Evolutionary conservation across 192 early-diverging fungal genomes (phyloP).

Genomic region (Haplosporangium gracile): DNA sequence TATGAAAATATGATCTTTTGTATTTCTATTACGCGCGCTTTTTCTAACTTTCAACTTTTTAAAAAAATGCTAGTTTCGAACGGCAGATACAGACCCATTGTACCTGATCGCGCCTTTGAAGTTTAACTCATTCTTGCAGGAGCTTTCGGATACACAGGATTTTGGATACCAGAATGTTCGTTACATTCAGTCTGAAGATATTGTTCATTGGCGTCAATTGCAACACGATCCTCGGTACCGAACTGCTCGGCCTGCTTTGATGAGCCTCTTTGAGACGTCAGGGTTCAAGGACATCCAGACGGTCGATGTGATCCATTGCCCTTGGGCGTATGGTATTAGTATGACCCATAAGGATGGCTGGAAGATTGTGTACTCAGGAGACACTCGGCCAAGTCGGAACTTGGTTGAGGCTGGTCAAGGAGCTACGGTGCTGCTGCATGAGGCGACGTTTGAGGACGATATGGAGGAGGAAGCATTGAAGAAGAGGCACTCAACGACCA

Average conservation of each 20-base stretch:
- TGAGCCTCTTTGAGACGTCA: slow-evolving; percentile 45
- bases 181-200: slow-evolving; percentile 66
- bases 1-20: neutral
- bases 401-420: slow-evolving; percentile 77
- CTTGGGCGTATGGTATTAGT: slow-evolving; percentile 84
- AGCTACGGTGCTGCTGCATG: slow-evolving; percentile 89
- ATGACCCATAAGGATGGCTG: slow-evolving; percentile 77
- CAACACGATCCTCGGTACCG: slow-evolving; percentile 6
- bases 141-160: slow-evolving; percentile 77
- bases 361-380: slow-evolving; percentile 93
- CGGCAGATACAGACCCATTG: slow-evolving; percentile 35
- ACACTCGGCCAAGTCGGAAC: slow-evolving; percentile 88
- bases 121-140: slow-evolving; percentile 72
- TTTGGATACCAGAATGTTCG: slow-evolving; percentile 67
- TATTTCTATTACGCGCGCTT: neutral
- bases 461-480: slow-evolving; percentile 76
- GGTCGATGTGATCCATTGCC: slow-evolving; percentile 86
- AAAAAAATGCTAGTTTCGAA: slow-evolving; percentile 12
- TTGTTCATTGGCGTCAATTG: slow-evolving; percentile 56
- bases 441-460: slow-evolving; percentile 89
- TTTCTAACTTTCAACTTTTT: neutral
- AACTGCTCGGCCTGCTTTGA: slow-evolving; percentile 5
- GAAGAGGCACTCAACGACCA: slow-evolving; percentile 89
- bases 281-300: slow-evolving; percentile 72
- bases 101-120: slow-evolving; percentile 69